Evolutionary conservation across 495 filamentous ascomycete species (phyloP).

Genomic region (Haplographium delicatum): DNA sequence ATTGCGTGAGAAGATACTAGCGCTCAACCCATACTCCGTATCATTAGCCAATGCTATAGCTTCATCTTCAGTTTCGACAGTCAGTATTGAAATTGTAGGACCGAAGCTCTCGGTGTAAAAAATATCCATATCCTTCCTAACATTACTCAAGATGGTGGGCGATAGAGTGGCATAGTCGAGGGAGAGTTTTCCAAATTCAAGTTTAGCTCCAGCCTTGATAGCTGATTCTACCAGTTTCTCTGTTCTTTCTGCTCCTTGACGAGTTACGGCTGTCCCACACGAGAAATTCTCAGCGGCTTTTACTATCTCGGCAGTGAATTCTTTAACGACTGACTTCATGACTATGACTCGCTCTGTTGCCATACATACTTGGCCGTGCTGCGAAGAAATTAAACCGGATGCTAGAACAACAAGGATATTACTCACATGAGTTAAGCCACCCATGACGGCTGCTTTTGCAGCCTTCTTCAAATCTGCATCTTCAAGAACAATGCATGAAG

Average conservation of each 20-base stretch:
- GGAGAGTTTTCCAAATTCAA: no score
- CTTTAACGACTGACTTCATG: slow-evolving; percentile 59
- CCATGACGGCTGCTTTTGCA: slow-evolving; percentile 41
- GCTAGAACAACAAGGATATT: neutral
- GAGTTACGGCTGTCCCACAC: slow-evolving; percentile 36
- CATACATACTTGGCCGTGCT: slow-evolving; percentile 81
- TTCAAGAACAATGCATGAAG: slow-evolving; percentile 53
- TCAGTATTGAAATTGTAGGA: slow-evolving; percentile 60
- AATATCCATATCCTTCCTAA: slow-evolving; percentile 74
- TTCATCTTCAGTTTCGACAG: slow-evolving; percentile 56
- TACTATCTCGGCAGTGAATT: slow-evolving; percentile 61
- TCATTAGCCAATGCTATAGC: slow-evolving; percentile 72
- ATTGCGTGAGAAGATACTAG: slow-evolving; percentile 80
- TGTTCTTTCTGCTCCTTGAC: neutral
- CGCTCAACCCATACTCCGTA: slow-evolving; percentile 72
- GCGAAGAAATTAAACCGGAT: neutral
- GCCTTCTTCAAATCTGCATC: slow-evolving; percentile 58
- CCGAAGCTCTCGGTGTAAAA: no score
- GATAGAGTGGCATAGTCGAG: no score
- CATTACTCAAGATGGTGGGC: slow-evolving; percentile 69
- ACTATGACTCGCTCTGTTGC: slow-evolving; percentile 82
- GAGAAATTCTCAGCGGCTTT: no score
- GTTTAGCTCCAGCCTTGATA: no score
- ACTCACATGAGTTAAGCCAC: slow-evolving; percentile 43
- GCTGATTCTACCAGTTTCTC: slow-evolving; percentile 62